Evolutionary conservation across 768 basidiomycete genomes (phyloP), one percentile per base, ranked within the genome.

Genomic region (Hirschioporus abietinus): DNA sequence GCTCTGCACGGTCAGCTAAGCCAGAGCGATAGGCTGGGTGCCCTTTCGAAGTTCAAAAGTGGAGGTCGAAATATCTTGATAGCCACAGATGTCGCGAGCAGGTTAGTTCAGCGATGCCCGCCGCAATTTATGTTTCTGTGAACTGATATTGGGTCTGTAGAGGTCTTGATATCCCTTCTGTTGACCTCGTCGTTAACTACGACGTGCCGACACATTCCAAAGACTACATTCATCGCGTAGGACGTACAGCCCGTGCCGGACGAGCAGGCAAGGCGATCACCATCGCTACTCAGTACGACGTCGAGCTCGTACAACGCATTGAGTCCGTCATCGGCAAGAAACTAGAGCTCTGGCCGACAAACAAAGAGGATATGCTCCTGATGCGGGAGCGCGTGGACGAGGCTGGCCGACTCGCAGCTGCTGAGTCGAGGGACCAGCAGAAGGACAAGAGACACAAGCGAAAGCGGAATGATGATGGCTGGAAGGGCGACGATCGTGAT

Each of bases 211-310:
- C 93, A 0, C 93, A 99, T 75, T 98, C 96, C 18, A 99, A 99
- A 80, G 97, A 99, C 76, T 99, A 99, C 78, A 97, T 99, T 63
- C 97, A 99, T 75, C 88, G 97, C 59, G 97, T 99, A 10, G 97
- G 97, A 52, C 88, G 97, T 66, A 99, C 97, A 35, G 97, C 97
- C 7, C 91, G 97, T 74, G 97, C 97, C 1, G 97, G 97, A n/a
- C 87, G 97, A 58, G 88, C 95, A 1, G 97, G 97, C 59, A 98
- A 98, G 79, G 90, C 93, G 0, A 92, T 99, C 72, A 97, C 96
- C n/a, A 85, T 99, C 58, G 95, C 98, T 25, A 94, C 96, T 6
- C 97, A 99, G 78, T 99, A 99, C 76, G 97, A 99, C 71, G 95
- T 99, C 65, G 97, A 99, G 78, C 84, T 98, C 60, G 78, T 98